These are phyloP conservation scores for Sporopachydermia quercuum DNA, from an alignment of 805 yeast genomes.

Conservation along the genomic window DNA sequence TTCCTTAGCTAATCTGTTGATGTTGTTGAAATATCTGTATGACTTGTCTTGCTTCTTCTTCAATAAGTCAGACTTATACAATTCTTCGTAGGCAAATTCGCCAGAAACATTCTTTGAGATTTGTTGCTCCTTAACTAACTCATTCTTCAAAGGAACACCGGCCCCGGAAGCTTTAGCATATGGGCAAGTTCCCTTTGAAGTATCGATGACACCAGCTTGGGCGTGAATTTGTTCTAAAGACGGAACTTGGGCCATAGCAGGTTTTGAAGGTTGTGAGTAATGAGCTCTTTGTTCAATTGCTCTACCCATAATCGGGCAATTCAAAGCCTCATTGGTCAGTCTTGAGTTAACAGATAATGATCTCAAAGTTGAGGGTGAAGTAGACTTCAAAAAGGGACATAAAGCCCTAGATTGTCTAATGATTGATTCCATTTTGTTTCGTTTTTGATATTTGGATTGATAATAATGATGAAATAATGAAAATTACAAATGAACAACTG, in stretches of 20 bases:
- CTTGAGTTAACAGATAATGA: slow-evolving; percentile 27
- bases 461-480: too few relatives aligned
- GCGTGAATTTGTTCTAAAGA: slow-evolving; percentile 12
- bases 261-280: slow-evolving; percentile 32
- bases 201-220: slow-evolving; percentile 13
- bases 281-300: slow-evolving; percentile 37
- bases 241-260: slow-evolving; percentile 14
- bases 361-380: slow-evolving; percentile 45
- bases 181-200: slow-evolving; percentile 12
- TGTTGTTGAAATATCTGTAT: slow-evolving; percentile 91
- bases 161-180: slow-evolving; percentile 1
- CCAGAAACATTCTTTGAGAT: slow-evolving; percentile 9
- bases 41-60: slow-evolving; percentile 80
- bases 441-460: too few relatives aligned
- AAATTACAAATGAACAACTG: too few relatives aligned
- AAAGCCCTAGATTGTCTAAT: slow-evolving; percentile 62
- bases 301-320: slow-evolving; percentile 85
- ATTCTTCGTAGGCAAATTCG: slow-evolving; percentile 57
- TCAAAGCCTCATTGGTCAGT: slow-evolving; percentile 44
- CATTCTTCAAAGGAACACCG: not conserved
- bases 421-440: slow-evolving; percentile 51
- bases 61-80: slow-evolving; percentile 48
- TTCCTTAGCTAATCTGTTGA: slow-evolving; percentile 86
- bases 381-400: slow-evolving; percentile 67
- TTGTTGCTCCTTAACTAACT: not conserved